Conservation (phyloP, 208 protist genomes). For the Angomonas desouzai region DNA sequence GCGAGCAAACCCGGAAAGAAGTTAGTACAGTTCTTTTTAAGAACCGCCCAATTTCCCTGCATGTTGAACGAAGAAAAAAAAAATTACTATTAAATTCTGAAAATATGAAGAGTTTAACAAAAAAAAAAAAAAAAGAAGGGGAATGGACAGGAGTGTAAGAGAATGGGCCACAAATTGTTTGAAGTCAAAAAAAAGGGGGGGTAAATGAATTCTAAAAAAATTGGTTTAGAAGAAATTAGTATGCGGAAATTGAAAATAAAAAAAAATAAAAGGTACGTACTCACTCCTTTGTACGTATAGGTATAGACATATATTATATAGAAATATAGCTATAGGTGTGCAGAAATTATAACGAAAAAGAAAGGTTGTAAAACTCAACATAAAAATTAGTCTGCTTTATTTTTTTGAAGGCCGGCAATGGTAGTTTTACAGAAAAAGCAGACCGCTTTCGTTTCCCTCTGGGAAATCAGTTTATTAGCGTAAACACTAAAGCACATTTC, state of each 20-base stretch:
- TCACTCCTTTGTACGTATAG: neutral
- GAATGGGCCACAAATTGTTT: too few relatives aligned
- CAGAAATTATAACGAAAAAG: neutral
- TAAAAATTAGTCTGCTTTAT: neutral
- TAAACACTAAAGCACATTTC: slow-evolving; percentile 16
- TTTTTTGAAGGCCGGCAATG: slow-evolving; percentile 4
- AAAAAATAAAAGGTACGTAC: slow-evolving; percentile 6
- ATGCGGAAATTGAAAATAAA: slow-evolving; percentile 12
- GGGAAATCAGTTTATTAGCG: slow-evolving; percentile 6
- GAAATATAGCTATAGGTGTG: neutral
- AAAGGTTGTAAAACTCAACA: slow-evolving; percentile 6
- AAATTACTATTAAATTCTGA: slow-evolving; percentile 9
- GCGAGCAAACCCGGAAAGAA: slow-evolving; percentile 52
- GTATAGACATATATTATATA: neutral
- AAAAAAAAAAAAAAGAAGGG: slow-evolving; percentile 8
- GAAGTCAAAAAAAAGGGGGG: too few relatives aligned
- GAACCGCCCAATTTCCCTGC: slow-evolving; percentile 73
- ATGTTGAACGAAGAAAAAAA: slow-evolving; percentile 30
- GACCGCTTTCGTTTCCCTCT: neutral
- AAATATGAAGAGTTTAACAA: slow-evolving; percentile 8
- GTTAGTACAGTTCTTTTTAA: slow-evolving; percentile 82
- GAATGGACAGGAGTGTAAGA: too few relatives aligned
- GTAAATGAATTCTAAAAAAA: too few relatives aligned
- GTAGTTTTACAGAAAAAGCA: slow-evolving; percentile 36
- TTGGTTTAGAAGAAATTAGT: neutral